Base-by-base conservation (phyloP, 2,329 filamentous ascomycete species). In the Pseudogymnoascus sp. region DNA sequence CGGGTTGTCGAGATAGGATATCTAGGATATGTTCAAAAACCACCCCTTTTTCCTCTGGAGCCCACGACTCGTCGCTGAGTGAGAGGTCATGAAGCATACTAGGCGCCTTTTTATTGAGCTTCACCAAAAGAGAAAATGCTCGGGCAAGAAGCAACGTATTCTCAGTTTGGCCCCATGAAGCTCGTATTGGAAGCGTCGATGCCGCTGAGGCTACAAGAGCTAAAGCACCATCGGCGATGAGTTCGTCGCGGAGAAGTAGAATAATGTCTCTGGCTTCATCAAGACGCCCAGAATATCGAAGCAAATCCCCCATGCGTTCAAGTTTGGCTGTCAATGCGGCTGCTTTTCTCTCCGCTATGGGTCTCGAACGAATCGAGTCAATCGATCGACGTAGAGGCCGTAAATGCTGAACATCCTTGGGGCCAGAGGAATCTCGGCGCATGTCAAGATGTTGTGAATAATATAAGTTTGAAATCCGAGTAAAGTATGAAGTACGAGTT, bases 391-490 rank as follows among this genome's bases (percentile, higher is more conserved):
- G 80, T 56, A 90, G 75, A 10, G 84, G 78, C 57, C 80, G 78
- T 12, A 87, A 70, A 1, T 79, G 74, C 15, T 74, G 70, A 5
- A 68, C 64, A 55, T 78, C 75, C n/a, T 74, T 73, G 0, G 70
- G 63, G 28, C 75, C 75, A 3, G 73, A 72, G 0, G 72, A 65
- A 21, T 74, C 71, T 57, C 80, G 81, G 12, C 77, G 73, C 62
- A 82, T 69, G 45, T 77, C 74, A 15, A 80, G 72, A 67, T 83
- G 83, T 55, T 82, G 76, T n/a, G 82, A 76, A 69, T 85, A 90
- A 68, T 89, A 89, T 2, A 88, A 76, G 65, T 87, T 85, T 0
- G 87, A 90, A 23, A 90, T 80, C 66, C 85, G 88, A 63, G 86
- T 79, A 60, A 82, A 76, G 64, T 84, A 82, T 2, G 74, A 75